Evolutionary conservation across 1,284 basidiomycete genomes (phyloP).

Genomic region (Singerocomus inundabilis): DNA sequence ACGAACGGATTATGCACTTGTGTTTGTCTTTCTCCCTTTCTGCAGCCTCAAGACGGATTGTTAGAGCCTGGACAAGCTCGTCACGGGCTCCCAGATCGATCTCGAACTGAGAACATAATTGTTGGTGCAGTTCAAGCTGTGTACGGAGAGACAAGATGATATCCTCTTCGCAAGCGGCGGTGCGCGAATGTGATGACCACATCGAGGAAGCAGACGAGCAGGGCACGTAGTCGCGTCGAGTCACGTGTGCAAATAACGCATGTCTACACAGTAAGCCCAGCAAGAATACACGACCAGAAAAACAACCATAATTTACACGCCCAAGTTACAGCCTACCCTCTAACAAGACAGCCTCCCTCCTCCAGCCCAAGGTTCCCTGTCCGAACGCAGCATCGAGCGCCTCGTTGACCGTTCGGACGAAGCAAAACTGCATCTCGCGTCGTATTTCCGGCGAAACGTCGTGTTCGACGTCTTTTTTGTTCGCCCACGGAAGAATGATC

Average conservation of each 20-base stretch:
- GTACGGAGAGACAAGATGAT: conserved; percentile 69
- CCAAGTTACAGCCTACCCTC: conserved; percentile 52
- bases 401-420: conserved; percentile 76
- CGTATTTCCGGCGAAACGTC: conserved; percentile 75
- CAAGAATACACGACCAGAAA: no score
- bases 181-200: conserved; percentile 63
- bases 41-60: conserved; percentile 46
- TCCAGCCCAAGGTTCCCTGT: conserved; percentile 59
- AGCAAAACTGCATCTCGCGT: conserved; percentile 74
- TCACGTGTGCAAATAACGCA: conserved; percentile 27
- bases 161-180: conserved; percentile 65
- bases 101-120: conserved; percentile 71
- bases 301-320: neutral
- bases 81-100: conserved; percentile 68
- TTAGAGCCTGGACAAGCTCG: conserved; percentile 63
- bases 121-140: conserved; percentile 65
- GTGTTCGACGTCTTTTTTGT: conserved; percentile 82
- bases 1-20: conserved; percentile 49
- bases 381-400: conserved; percentile 82
- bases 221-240: conserved; percentile 18
- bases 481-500: conserved; percentile 79
- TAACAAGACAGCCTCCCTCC: conserved; percentile 46
- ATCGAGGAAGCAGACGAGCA: conserved; percentile 32
- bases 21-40: conserved; percentile 64
- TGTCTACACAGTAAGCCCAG: no score